Evolutionary conservation across 2,329 filamentous ascomycete genomes (phyloP).

Genomic region (Colletotrichum eremochloae): DNA sequence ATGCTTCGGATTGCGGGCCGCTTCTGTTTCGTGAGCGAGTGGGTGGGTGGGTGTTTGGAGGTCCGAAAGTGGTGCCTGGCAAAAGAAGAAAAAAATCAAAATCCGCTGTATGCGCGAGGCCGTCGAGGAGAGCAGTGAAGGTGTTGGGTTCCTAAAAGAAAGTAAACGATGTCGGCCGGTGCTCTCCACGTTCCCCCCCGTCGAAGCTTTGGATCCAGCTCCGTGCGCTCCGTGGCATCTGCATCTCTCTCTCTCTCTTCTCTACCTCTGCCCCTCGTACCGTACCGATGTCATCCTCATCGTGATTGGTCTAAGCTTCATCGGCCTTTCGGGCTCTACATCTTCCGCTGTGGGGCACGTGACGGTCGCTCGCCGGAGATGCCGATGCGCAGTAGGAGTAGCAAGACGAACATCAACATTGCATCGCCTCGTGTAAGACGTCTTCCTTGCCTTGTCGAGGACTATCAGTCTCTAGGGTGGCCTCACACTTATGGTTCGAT

Average conservation of each 20-base stretch:
- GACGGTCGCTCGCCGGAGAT: not conserved
- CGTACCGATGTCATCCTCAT: not conserved
- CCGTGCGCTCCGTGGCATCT: slow-evolving; percentile 8
- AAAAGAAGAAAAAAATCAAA: not conserved
- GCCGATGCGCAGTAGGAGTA: not conserved
- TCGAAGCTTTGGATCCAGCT: slow-evolving; percentile 7
- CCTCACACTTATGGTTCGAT: not conserved
- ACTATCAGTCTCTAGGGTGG: not conserved
- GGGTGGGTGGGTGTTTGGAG: not conserved
- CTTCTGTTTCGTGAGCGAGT: not conserved
- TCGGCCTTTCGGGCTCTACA: not conserved
- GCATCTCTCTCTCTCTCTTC: not conserved
- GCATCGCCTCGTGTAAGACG: not conserved
- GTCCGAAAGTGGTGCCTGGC: not conserved
- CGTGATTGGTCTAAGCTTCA: not conserved
- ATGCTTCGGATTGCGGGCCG: not conserved
- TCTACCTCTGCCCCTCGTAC: slow-evolving; percentile 11
- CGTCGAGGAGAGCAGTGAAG: not conserved
- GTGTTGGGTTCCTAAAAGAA: not conserved
- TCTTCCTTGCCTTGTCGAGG: not conserved
- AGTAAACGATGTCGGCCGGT: slow-evolving; percentile 7
- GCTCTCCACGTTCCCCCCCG: slow-evolving; percentile 34
- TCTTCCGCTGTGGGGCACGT: not conserved
- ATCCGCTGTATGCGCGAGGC: too few relatives aligned
- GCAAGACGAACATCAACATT: not conserved